These are phyloP conservation scores for Quercus berberidifolia DNA, from an alignment of 306 rosid genomes.

Conservation along the genomic window DNA sequence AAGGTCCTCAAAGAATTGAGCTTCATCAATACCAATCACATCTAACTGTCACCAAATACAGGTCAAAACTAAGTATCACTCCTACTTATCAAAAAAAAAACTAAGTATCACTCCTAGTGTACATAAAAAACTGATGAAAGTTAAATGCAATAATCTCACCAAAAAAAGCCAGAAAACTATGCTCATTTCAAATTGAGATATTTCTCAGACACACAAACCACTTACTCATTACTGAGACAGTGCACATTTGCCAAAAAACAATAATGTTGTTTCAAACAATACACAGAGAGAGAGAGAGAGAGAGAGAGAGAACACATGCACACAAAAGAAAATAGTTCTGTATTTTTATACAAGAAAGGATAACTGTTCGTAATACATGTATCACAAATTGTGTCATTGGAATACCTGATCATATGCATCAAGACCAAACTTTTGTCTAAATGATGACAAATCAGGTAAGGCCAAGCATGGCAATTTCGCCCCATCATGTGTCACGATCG, in stretches of 20 bases:
- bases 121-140: neutral
- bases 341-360: neutral
- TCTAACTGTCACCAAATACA: constrained; percentile 55
- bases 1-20: too few species aligned
- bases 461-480: constrained; percentile 78
- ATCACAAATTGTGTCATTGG: constrained; percentile 9
- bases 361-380: neutral
- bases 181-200: too few species aligned
- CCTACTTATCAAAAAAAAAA: neutral
- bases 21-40: constrained; percentile 59
- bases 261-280: too few species aligned
- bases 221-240: too few species aligned
- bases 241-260: neutral
- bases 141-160: too few species aligned
- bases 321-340: neutral
- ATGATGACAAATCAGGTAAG: constrained; percentile 56
- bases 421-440: constrained; percentile 65
- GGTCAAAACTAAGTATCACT: neutral
- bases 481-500: constrained; percentile 92
- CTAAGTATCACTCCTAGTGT: neutral
- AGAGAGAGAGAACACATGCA: too few species aligned
- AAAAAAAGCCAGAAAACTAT: too few species aligned
- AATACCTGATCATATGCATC: constrained; percentile 70
- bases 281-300: too few species aligned
- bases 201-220: too few species aligned